Base-by-base conservation (phyloP, 108 stramenopile genomes). In the Halocafeteria seosinensis region DNA sequence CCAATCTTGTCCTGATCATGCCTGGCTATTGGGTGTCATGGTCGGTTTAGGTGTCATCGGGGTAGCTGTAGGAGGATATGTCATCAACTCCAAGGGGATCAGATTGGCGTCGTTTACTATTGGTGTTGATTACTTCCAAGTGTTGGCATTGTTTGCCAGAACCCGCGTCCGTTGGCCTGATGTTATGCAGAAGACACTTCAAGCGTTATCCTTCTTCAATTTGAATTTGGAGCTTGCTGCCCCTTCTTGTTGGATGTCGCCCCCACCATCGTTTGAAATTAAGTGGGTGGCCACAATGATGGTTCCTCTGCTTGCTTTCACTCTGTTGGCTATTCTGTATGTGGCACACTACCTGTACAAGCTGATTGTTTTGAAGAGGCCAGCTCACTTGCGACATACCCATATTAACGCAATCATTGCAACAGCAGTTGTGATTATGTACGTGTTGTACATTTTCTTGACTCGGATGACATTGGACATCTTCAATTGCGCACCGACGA, bases 141-240 rank as follows among this genome's bases (percentile, higher is more conserved):
- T n/a, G n/a, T n/a, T n/a, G n/a, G n/a, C n/a, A n/a, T n/a, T n/a
- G n/a, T n/a, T n/a, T n/a, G n/a, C n/a, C 8, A 13, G 30, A 6
- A 63, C 59, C 21, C 52, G 66, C 72, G 36, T 73, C 9, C 34
- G 29, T 17, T 73, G 72, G 72, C 72, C 72, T 0, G 11, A 36
- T 3, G 36, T 36, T 27, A 30, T 73, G 29, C 32, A n/a, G n/a
- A n/a, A n/a, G n/a, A n/a, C n/a, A n/a, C n/a, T n/a, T n/a, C n/a
- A n/a, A n/a, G n/a, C n/a, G n/a, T n/a, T n/a, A n/a, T n/a, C n/a
- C n/a, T n/a, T n/a, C n/a, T n/a, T n/a, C n/a, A n/a, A n/a, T n/a
- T 37, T 73, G 52, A 73, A 73, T 62, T 64, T 73, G 30, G 72
- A 73, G 59, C 26, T 73, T 9, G 67, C n/a, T n/a, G n/a, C n/a